A percentile compares a stretch with the other conserved stretches of the same genome.
Conservation (phyloP, 148 eudicot genomes). For the Vaccinium vitisidaea region DNA sequence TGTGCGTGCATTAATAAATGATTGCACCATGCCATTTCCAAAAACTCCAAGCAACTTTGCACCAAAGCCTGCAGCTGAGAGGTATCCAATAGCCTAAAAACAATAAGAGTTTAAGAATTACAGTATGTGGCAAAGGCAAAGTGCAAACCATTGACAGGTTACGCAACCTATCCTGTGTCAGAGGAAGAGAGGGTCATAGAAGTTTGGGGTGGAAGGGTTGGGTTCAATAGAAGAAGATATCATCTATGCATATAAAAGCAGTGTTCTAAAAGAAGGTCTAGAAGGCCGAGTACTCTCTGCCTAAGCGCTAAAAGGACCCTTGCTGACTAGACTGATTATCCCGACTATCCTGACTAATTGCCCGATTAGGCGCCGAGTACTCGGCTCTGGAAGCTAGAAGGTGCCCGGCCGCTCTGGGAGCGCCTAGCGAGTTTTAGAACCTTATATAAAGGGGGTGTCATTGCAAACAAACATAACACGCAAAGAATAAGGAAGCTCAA, state of each 20-base stretch:
- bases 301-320: no score
- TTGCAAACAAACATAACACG: not conserved
- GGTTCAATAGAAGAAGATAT: slow-evolving; percentile 10
- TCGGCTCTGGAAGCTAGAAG: no score
- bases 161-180: not conserved
- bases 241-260: slow-evolving; percentile 11
- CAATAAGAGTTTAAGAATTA: slow-evolving; percentile 31
- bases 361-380: no score
- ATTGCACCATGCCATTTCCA: slow-evolving; percentile 97
- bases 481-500: not conserved
- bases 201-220: not conserved
- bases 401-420: no score
- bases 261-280: no score
- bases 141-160: not conserved
- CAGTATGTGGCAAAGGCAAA: not conserved
- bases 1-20: slow-evolving; percentile 88
- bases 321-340: no score
- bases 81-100: slow-evolving; percentile 77
- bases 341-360: no score
- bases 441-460: no score
- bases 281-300: no score
- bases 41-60: slow-evolving; percentile 94
- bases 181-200: not conserved
- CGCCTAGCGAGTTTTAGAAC: no score
- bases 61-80: slow-evolving; percentile 99